These are phyloP conservation scores for Xanthoconium separans DNA, from an alignment of 1,284 basidiomycete genomes.

Conservation along the genomic window DNA sequence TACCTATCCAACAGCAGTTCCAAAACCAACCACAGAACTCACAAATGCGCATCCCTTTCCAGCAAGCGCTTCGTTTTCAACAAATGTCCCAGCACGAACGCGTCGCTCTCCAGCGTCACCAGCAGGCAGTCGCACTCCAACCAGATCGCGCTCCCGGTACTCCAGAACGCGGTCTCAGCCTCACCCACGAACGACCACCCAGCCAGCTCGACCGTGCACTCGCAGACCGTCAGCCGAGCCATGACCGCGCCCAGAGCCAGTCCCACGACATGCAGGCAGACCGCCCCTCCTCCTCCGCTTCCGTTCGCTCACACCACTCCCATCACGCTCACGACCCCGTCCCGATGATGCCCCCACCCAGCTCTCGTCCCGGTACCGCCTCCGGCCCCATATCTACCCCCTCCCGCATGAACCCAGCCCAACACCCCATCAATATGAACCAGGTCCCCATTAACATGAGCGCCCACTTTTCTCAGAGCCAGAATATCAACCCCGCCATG, in stretches of 20 bases:
- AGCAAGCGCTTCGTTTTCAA: conserved; percentile 14
- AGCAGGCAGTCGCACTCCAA: conserved; percentile 15
- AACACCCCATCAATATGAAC: conserved; percentile 25
- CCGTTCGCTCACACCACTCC: conserved; percentile 31
- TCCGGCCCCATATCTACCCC: conserved; percentile 14
- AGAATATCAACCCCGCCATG: conserved; percentile 18
- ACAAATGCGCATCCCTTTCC: conserved; percentile 20
- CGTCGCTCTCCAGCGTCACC: conserved; percentile 22
- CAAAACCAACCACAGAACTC: conserved; percentile 18
- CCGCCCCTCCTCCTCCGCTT: conserved; percentile 30
- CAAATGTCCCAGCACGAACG: conserved; percentile 26
- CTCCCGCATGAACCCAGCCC: conserved; percentile 23
- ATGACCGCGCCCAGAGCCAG: conserved; percentile 26
- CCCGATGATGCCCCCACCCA: conserved; percentile 26
- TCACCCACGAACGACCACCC: conserved; percentile 22
- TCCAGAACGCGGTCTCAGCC: conserved; percentile 21
- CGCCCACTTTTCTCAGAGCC: conserved; percentile 12
- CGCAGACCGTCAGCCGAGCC: conserved; percentile 20
- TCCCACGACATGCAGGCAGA: conserved; percentile 23
- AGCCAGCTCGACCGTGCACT: conserved; percentile 24
- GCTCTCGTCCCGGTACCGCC: conserved; percentile 28
- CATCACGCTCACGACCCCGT: conserved; percentile 21
- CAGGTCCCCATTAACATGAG: conserved; percentile 13
- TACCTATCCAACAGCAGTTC: conserved; percentile 16
- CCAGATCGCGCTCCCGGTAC: conserved; percentile 21